Evolutionary conservation across 768 basidiomycete genomes (phyloP), one percentile per base, ranked within the genome.

Genomic region (Tulasnella sp.): DNA sequence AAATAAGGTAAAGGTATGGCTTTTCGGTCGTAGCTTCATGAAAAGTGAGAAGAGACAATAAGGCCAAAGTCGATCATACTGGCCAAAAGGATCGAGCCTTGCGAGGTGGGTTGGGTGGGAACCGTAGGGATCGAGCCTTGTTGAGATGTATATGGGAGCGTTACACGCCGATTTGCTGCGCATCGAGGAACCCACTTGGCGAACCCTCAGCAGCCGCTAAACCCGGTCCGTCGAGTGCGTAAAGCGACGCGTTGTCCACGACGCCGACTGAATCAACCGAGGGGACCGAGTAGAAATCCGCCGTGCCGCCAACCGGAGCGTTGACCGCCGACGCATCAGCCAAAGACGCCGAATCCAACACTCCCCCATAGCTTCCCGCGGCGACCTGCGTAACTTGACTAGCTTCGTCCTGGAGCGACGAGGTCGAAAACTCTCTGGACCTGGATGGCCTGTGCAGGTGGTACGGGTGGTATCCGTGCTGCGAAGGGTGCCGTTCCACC

Each of bases 401-500:
- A 16, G 40, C 74, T 2, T 75, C 41, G 24, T n/a, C 74, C n/a
- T 42, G 46, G 46, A 42, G 31, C 24, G 46, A 42, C 74, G 74
- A 75, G 40, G 74, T 24, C 41, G 74, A 75, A 42, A 44, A 42
- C 41, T 75, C 74, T 41, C 74, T 75, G 22, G 74, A 75, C 41
- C 74, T 31, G 40, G 74, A 75, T 24, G 20, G 22, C 24, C 74
- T 3, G 41, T 75, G 74, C 73, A 74, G 34, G 74, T 75, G 34
- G 74, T 75, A 75, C 41, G 74, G 74, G 22, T 75, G 74, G 74
- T 75, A 75, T 16, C 74, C 74, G 20, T 75, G 74, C 40, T 75
- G 74, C 40, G 74, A 44, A n/a, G 31, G 6, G 4, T 48, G 40
- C 11, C 73, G 40, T 24, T 74, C 73, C 8, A 40, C 20, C 14